Evolutionary conservation across 257 asterid species (phyloP), one percentile per base, ranked within the genome.

Genomic region (Thymus mandschuricus): DNA sequence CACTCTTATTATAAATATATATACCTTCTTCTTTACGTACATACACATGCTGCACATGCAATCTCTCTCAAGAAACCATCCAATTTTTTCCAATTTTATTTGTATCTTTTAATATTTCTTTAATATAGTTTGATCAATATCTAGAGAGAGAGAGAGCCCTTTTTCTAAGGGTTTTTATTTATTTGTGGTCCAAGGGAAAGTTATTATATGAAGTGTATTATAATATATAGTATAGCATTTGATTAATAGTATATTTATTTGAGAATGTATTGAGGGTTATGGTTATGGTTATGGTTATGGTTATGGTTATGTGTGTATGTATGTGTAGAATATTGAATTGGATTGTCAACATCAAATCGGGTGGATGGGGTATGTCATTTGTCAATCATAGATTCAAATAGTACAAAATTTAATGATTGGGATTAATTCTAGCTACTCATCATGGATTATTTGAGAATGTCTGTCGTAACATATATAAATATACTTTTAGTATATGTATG

Each of bases 11-110:
- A 48, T 48, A 48, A 7, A 73, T 75, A 72, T 40, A 71, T 68
- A 64, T 33, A 45, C 59, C 54, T 56, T 44, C 11, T 43, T 43
- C 55, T 60, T 69, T 75, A 72, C 78, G 76, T 70, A 68, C 81
- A 65, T 76, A 62, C 80, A 76, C 76, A 76, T 70, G 84, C 79
- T 72, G 81, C 86, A 79, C 86, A 79, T 82, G 84, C 79, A 67
- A 68, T 56, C 64, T 66, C 77, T 56, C 64, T 66, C 77, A 74
- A 76, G 70, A 71, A 55, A 68, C 77, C 81, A 64, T 74, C 61
- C 69, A 34, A 31, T 72, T 69, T 66, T 63, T 31, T 21, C 21
- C 21, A 3, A 28, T 2, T 30, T 60, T 21, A 10, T 46, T 13
- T 34, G 27, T 46, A 30, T 44, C 27, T 27, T 11, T 2, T 10